Conservation (phyloP, 1,139 yeast genomes). For the Pneumocystis oryctolagi region DNA sequence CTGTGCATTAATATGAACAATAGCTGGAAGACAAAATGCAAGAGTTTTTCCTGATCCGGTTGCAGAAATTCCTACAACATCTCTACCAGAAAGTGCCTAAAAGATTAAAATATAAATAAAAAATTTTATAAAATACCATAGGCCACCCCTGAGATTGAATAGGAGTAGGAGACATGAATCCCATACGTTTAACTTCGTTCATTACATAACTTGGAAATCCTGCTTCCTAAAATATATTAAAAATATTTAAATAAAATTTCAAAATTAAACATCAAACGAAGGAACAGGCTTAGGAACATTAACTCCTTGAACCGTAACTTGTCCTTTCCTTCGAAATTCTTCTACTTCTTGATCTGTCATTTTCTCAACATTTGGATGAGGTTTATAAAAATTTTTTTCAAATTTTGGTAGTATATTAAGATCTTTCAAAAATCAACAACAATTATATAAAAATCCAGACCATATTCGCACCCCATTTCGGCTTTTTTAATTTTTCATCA, state of each 20-base stretch:
- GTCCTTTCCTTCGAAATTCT: constrained; percentile 64
- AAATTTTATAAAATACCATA: constrained; percentile 37
- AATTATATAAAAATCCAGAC: neutral
- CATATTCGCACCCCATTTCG: neutral
- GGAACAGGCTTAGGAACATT: constrained; percentile 93
- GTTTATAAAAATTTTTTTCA: constrained; percentile 87
- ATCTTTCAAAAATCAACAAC: constrained; percentile 26
- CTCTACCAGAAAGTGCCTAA: constrained; percentile 75
- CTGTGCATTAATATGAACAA: constrained; percentile 96
- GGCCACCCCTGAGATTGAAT: constrained; percentile 99
- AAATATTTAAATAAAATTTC: constrained; percentile 53
- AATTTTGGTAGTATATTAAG: constrained; percentile 64
- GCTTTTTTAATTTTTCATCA: neutral
- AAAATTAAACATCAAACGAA: constrained; percentile 66
- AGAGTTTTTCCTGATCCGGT: constrained; percentile 98
- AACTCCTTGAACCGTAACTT: constrained; percentile 71
- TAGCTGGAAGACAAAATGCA: constrained; percentile 89
- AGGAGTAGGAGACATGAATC: constrained; percentile 86
- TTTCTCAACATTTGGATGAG: constrained; percentile 59
- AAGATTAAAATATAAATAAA: neutral
- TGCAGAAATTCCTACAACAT: constrained; percentile 96
- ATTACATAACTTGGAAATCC: constrained; percentile 49
- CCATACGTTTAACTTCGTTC: constrained; percentile 76
- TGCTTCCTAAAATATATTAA: constrained; percentile 3
- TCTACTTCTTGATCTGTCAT: constrained; percentile 62